Evolutionary conservation across 164 flowering plant genomes (phyloP).

Genomic region (Vitis amurensis): DNA sequence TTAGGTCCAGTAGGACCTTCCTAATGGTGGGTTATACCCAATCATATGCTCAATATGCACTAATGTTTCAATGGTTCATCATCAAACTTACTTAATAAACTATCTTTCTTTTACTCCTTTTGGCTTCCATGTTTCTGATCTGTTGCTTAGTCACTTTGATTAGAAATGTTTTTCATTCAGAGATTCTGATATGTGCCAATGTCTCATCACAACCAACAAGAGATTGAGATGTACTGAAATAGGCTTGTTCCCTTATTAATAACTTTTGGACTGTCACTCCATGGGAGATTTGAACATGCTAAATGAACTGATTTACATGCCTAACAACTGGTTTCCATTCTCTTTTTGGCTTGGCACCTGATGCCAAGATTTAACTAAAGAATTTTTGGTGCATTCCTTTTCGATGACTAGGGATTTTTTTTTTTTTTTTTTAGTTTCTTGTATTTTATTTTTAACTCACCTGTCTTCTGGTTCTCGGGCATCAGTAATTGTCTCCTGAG

Average conservation of each 20-base stretch:
- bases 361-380: background rate
- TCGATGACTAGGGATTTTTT: background rate
- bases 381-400: background rate
- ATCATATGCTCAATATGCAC: no score
- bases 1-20: no score
- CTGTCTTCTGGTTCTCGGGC: conserved; percentile 10
- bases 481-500: conserved; percentile 12
- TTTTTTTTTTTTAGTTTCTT: background rate
- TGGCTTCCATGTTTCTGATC: no score
- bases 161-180: background rate
- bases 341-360: background rate
- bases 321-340: background rate
- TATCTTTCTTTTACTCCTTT: no score
- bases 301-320: background rate
- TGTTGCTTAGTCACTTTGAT: background rate
- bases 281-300: background rate
- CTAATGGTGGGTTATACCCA: no score
- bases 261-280: background rate
- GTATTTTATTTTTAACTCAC: background rate
- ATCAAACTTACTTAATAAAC: no score
- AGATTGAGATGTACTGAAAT: no score
- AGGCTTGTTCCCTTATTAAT: background rate
- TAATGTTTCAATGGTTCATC: no score
- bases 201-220: no score
- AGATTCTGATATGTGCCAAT: background rate